Conservation (phyloP, 2,329 filamentous ascomycete genomes). For the Raffaelea ambrosiae region DNA sequence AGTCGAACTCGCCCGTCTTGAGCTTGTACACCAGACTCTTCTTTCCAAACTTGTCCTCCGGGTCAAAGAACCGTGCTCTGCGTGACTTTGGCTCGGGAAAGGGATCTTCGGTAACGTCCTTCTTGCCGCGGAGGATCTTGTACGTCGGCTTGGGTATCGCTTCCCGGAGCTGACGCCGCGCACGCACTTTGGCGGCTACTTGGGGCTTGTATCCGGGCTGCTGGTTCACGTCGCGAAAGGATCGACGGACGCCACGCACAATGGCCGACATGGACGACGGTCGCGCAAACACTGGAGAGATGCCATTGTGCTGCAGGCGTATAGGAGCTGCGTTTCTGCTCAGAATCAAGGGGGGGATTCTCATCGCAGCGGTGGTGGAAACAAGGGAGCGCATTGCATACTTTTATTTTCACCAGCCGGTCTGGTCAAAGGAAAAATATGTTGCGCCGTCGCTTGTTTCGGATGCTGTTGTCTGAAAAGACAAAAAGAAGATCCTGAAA, state of each 20-base stretch:
- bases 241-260: conserved; percentile 13
- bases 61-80: conserved; percentile 43
- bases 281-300: no score
- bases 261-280: conserved; percentile 13
- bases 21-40: conserved; percentile 46
- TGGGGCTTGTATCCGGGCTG: conserved; percentile 5
- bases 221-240: conserved; percentile 16
- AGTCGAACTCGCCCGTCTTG: conserved; percentile 36
- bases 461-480: neutral
- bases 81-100: conserved; percentile 34
- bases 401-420: neutral
- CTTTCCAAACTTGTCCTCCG: conserved; percentile 41
- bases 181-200: conserved; percentile 18
- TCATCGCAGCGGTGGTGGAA: no score
- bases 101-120: conserved; percentile 38
- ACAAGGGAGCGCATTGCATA: neutral
- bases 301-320: no score
- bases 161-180: conserved; percentile 17
- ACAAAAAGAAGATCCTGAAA: no score
- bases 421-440: no score
- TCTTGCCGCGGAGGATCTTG: conserved; percentile 38
- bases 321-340: no score
- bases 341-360: no score
- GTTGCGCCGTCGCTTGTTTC: no score
- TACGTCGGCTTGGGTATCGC: conserved; percentile 18